Conservation (phyloP, 768 basidiomycete genomes). For the Filobasidium floriforme region DNA sequence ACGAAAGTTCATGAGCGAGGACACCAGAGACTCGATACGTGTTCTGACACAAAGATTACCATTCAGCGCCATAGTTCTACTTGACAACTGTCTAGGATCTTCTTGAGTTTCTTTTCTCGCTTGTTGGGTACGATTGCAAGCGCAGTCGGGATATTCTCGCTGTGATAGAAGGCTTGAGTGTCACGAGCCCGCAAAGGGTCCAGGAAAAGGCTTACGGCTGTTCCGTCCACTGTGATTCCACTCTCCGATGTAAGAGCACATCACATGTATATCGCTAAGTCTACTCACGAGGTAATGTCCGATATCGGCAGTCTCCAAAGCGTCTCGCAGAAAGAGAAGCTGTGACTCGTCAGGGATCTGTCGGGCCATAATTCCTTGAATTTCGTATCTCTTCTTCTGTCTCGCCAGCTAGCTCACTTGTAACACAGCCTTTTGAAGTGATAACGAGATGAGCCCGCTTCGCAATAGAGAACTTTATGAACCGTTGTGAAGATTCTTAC, state of each 20-base stretch:
- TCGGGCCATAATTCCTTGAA: background rate
- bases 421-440: slow-evolving; percentile 4
- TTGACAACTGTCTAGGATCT: slow-evolving; percentile 33
- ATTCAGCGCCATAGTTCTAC: slow-evolving; percentile 25
- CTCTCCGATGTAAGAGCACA: background rate
- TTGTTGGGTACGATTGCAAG: slow-evolving; percentile 44
- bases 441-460: background rate
- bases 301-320: slow-evolving; percentile 28
- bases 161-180: slow-evolving; percentile 14
- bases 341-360: slow-evolving; percentile 29
- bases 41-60: too few species aligned
- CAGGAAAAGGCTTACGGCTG: slow-evolving; percentile 35
- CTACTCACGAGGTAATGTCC: slow-evolving; percentile 34
- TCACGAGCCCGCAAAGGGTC: background rate
- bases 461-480: background rate
- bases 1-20: background rate
- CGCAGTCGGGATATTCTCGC: slow-evolving; percentile 43
- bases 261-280: background rate
- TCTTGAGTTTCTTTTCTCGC: slow-evolving; percentile 38
- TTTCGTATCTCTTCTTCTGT: background rate
- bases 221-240: slow-evolving; percentile 37
- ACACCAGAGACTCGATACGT: background rate
- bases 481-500: slow-evolving; percentile 20
- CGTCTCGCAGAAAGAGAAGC: slow-evolving; percentile 21
- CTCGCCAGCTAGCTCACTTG: slow-evolving; percentile 12